Evolutionary conservation across 805 yeast genomes (phyloP).

Genomic region (Yarrowia alimentaria): DNA sequence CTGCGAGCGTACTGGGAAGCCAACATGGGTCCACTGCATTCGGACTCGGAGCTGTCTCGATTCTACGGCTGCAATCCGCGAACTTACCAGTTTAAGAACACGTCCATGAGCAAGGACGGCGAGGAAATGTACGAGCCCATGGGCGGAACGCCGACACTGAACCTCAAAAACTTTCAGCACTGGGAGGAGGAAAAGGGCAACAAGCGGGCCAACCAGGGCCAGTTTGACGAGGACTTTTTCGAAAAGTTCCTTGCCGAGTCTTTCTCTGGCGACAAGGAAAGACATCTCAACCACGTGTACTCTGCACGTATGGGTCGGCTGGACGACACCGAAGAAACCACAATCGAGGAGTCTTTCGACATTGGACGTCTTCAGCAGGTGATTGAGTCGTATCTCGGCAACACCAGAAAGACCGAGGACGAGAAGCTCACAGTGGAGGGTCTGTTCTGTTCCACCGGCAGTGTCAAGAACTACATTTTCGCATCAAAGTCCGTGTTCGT

Average conservation of each 20-base stretch:
- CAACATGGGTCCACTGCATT: constrained; percentile 16
- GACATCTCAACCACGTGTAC: constrained; percentile 18
- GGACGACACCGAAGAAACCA: constrained; percentile 5
- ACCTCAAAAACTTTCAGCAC: constrained; percentile 4
- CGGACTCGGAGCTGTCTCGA: constrained; percentile 16
- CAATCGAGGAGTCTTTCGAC: constrained; percentile 16
- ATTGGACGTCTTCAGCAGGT: constrained; percentile 11
- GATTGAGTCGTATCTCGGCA: constrained; percentile 2
- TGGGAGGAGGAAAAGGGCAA: constrained; percentile 26
- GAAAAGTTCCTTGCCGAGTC: constrained; percentile 18
- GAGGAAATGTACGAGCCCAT: constrained; percentile 24
- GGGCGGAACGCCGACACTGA: background rate
- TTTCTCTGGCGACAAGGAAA: constrained; percentile 12
- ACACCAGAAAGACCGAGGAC: constrained; percentile 13
- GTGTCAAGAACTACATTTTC: constrained; percentile 18
- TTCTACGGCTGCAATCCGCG: constrained; percentile 10
- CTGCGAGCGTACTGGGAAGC: constrained; percentile 18
- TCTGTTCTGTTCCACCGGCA: constrained; percentile 7
- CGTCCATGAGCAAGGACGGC: constrained; percentile 16
- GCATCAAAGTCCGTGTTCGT: constrained; percentile 18
- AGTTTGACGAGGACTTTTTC: constrained; percentile 25
- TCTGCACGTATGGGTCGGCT: constrained; percentile 1
- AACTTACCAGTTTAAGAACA: constrained; percentile 20
- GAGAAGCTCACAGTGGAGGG: constrained; percentile 22
- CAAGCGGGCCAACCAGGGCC: constrained; percentile 9